These are phyloP conservation scores for Amborella trichopoda DNA, from an alignment of 164 flowering plant species.

Conservation along the genomic window DNA sequence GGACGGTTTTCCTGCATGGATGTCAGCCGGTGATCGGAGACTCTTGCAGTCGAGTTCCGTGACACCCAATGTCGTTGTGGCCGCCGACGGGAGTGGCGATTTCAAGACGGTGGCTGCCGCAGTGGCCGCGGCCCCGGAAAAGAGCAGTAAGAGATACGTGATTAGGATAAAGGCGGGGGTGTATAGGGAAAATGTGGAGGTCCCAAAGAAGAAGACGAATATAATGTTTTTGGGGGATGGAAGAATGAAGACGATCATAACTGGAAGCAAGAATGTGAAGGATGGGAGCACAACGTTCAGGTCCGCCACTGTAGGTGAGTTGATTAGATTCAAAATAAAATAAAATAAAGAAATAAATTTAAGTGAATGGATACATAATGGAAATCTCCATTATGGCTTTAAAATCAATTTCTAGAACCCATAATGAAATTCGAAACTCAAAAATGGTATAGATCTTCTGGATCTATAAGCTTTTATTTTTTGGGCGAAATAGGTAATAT, in stretches of 20 bases:
- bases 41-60: constrained; percentile 39
- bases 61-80: constrained; percentile 57
- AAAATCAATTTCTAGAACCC: too few relatives aligned
- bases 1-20: constrained; percentile 56
- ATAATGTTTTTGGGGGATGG: constrained; percentile 88
- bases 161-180: constrained; percentile 77
- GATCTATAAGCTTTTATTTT: too few relatives aligned
- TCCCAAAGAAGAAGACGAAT: constrained; percentile 58
- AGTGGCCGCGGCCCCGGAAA: constrained; percentile 69
- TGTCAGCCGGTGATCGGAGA: constrained; percentile 58
- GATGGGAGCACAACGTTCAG: constrained; percentile 91
- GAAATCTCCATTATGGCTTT: too few relatives aligned
- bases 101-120: constrained; percentile 59
- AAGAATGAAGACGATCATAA: constrained; percentile 61
- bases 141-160: constrained; percentile 48
- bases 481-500: too few relatives aligned
- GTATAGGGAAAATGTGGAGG: constrained; percentile 78
- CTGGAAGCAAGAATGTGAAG: constrained; percentile 53
- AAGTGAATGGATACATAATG: too few relatives aligned
- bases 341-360: too few relatives aligned
- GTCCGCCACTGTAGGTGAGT: constrained; percentile 94
- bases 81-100: constrained; percentile 86
- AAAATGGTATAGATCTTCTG: too few relatives aligned
- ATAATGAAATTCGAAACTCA: too few relatives aligned
- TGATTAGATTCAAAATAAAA: too few relatives aligned